A percentile compares a stretch with the other conserved stretches of the same genome.
Conservation (phyloP, 139 green algal genomes). For the Chlorella sp. region DNA sequence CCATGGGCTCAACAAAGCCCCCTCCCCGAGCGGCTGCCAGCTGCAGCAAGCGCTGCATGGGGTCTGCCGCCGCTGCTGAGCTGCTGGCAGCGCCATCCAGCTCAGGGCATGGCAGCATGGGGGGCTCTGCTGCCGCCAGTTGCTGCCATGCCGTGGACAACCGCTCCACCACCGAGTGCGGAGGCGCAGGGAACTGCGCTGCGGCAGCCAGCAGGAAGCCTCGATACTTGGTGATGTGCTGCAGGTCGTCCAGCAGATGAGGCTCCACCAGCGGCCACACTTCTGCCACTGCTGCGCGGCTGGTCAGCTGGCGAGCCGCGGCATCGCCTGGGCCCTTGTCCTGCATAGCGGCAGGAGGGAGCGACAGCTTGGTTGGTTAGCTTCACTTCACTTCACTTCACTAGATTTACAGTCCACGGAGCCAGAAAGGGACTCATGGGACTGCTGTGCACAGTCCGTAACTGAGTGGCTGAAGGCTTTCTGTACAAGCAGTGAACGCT, state of each 20-base stretch:
- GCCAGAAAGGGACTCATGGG: too few relatives aligned
- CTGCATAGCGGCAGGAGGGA: not conserved
- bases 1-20: not conserved
- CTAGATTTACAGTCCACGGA: too few relatives aligned
- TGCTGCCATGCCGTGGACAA: not conserved
- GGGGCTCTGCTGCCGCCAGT: not conserved
- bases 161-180: not conserved
- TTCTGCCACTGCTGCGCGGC: not conserved
- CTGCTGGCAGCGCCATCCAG: not conserved
- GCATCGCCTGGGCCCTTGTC: not conserved
- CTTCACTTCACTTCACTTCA: too few relatives aligned
- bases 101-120: not conserved
- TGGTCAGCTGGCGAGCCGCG: constrained; percentile 3
- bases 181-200: not conserved
- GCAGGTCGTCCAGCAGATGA: constrained; percentile 5
- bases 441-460: too few relatives aligned
- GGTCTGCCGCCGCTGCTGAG: not conserved
- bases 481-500: too few relatives aligned
- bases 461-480: too few relatives aligned
- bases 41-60: constrained; percentile 19
- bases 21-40: not conserved
- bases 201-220: constrained; percentile 19
- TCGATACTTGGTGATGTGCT: constrained; percentile 12
- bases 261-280: constrained; percentile 33
- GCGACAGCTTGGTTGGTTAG: too few relatives aligned